Evolutionary conservation across 257 asterid species (phyloP).

Genomic region (Echites panduratus): DNA sequence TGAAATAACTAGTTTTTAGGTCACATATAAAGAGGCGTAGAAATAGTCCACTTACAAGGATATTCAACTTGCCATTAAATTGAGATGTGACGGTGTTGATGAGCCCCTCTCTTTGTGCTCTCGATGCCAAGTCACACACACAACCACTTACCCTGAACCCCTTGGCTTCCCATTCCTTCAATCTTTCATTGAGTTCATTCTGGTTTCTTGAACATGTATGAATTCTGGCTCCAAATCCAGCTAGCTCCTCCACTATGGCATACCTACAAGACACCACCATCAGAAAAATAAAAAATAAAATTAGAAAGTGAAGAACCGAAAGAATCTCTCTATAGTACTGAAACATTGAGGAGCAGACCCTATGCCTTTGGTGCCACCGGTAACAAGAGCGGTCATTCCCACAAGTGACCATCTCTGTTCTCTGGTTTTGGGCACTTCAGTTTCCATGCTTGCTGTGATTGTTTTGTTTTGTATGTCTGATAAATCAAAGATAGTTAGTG

Average conservation of each 20-base stretch:
- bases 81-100: slow-evolving; percentile 19
- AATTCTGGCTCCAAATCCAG: slow-evolving; percentile 30
- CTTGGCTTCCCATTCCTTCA: slow-evolving; percentile 25
- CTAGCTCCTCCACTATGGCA: slow-evolving; percentile 40
- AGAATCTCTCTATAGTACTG: too few relatives aligned
- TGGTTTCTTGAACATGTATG: slow-evolving; percentile 33
- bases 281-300: neutral
- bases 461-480: too few relatives aligned
- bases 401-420: slow-evolving; percentile 44
- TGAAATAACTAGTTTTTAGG: neutral
- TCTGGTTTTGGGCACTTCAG: slow-evolving; percentile 9
- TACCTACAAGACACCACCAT: slow-evolving; percentile 9
- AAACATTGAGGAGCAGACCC: slow-evolving; percentile 21
- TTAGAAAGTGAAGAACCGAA: too few relatives aligned
- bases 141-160: slow-evolving; percentile 29
- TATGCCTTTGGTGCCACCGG: slow-evolving; percentile 41
- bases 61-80: slow-evolving; percentile 31
- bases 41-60: slow-evolving; percentile 24
- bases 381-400: slow-evolving; percentile 35
- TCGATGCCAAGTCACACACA: slow-evolving; percentile 25
- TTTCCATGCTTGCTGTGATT: neutral
- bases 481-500: neutral
- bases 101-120: slow-evolving; percentile 22
- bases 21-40: neutral
- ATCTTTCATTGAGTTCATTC: slow-evolving; percentile 15